Base-by-base conservation (phyloP, 2,329 filamentous ascomycete species). In the Microcyclosporella mali region DNA sequence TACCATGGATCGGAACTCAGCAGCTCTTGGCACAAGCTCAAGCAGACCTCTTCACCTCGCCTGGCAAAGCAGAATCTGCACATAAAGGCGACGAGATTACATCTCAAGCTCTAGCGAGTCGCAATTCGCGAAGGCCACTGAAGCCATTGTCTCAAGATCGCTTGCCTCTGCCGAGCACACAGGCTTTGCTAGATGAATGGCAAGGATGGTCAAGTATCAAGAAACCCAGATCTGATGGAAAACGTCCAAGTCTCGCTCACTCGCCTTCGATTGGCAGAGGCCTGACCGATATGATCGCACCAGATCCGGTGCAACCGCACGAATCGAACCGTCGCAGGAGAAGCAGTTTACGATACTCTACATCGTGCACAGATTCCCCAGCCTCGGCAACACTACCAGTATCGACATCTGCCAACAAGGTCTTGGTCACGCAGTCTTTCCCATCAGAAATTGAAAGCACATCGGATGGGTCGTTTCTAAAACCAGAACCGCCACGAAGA, bases 171-270 rank as follows among this genome's bases (percentile, higher is more conserved):
- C 58, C 67, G 25, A 69, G 66, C 43, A 73, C 70, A 2, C 70
- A 73, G 41, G 66, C 68, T 12, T 53, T 73, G 7, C 63, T 72
- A 35, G 60, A 62, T 18, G 66, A 61, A 7, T 64, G 50, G 65
- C 61, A 39, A 59, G 66, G 34, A 54, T 69, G 32, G 67, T 70
- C 56, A 46, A 67, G 66, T 9, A 56, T 65, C 27, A 71, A 70
- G 55, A 70, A 70, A 42, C 53, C 51, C 4, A 33, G 41, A 34
- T 18, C 36, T 18, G 41, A 42, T 14, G 41, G 37, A 3, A 47
- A 47, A 17, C 35, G 35, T 12, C n/a, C 40, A 10, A 50, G 42
- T 19, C 32, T 38, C 14, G 37, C 32, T 18, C 43, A 43, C 11
- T 54, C 51, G 7, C 51, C 53, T 14, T 49, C 37, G n/a, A 16